Percentiles rank a stretch among this genome's conserved stretches.
Evolutionary conservation across 345 rosid genomes (phyloP).

Genomic region (Rhodomyrtus tomentosa): DNA sequence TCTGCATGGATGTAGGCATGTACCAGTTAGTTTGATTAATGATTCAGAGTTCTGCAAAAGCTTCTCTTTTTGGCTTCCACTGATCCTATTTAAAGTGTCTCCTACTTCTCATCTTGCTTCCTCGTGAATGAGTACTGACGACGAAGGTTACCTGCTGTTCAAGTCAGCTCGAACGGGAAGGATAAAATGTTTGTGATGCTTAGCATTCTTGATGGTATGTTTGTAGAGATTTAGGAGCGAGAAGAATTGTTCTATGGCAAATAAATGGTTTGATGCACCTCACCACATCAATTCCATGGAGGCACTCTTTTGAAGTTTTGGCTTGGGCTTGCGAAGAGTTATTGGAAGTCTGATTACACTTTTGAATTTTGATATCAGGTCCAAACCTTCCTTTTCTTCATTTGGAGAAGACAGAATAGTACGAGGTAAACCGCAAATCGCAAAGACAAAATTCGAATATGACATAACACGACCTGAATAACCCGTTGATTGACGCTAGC

Average conservation of each 20-base stretch:
- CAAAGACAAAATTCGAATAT: neutral
- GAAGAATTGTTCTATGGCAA: neutral
- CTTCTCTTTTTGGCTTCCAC: neutral
- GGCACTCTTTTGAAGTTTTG: neutral
- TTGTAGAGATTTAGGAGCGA: neutral
- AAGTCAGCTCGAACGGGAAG: neutral
- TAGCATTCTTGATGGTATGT: neutral
- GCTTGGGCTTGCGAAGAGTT: neutral
- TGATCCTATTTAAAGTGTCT: neutral
- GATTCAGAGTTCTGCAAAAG: neutral
- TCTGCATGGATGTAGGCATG: neutral
- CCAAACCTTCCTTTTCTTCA: neutral
- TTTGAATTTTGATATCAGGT: neutral
- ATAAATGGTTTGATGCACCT: neutral
- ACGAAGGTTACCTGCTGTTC: neutral
- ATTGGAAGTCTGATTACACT: neutral
- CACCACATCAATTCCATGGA: neutral
- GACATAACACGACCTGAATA: fast-evolving
- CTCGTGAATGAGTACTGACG: neutral
- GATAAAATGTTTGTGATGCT: neutral
- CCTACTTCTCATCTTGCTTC: neutral
- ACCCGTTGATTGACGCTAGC: neutral
- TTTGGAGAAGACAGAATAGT: neutral
- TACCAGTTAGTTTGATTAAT: neutral
- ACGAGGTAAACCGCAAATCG: neutral